Percentiles rank a stretch among this genome's conserved stretches.
Evolutionary conservation across 148 eudicot species (phyloP).

Genomic region (Amaranthus palmeri): DNA sequence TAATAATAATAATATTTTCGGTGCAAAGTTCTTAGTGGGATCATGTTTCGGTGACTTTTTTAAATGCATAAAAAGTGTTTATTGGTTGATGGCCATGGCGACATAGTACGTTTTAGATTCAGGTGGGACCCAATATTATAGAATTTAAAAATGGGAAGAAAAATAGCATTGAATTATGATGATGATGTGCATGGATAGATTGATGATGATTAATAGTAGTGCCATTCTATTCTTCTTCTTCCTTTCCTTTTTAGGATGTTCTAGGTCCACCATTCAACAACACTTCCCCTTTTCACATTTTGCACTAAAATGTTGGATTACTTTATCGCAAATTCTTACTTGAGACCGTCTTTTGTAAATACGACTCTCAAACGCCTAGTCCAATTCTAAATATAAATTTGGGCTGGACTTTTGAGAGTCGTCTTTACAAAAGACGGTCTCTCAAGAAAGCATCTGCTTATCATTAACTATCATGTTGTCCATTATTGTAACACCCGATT

Average conservation of each 20-base stretch:
- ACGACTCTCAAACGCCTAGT: too few relatives aligned
- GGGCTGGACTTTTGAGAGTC: too few relatives aligned
- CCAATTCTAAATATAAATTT: too few relatives aligned
- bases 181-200: slow-evolving; percentile 2
- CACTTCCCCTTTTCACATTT: neutral
- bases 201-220: slow-evolving; percentile 1
- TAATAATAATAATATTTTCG: neutral
- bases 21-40: slow-evolving; percentile 14
- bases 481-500: too few relatives aligned
- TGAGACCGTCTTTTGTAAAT: too few relatives aligned
- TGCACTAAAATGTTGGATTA: neutral
- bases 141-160: neutral
- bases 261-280: neutral
- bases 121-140: neutral
- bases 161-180: slow-evolving; percentile 4
- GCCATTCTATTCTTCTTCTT: neutral
- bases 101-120: neutral
- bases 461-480: too few relatives aligned
- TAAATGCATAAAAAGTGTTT: neutral
- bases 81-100: neutral
- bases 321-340: too few relatives aligned
- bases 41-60: slow-evolving; percentile 8
- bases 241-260: slow-evolving; percentile 4
- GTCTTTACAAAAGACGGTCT: too few relatives aligned
- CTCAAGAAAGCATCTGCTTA: too few relatives aligned